These are phyloP conservation scores for Dispira simplex DNA, from an alignment of 192 early-diverging fungal species.

Conservation along the genomic window DNA sequence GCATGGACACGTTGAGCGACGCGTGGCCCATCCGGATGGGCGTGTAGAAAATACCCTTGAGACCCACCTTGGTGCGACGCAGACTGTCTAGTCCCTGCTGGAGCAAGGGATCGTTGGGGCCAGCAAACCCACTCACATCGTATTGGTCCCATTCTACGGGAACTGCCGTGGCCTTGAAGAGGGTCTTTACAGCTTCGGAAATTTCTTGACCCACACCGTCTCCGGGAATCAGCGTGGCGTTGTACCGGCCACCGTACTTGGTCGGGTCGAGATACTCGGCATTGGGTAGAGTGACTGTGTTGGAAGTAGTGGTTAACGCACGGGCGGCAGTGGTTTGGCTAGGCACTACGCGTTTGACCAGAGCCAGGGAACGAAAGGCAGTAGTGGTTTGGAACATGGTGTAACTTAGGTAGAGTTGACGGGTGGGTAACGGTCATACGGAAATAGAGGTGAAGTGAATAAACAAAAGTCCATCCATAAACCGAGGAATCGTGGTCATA, in stretches of 20 bases:
- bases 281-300: too few relatives aligned
- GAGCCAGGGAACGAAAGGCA: too few relatives aligned
- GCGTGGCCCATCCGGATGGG: conserved; percentile 80
- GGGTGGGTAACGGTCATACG: too few relatives aligned
- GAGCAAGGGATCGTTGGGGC: conserved; percentile 63
- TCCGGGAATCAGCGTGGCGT: conserved; percentile 94
- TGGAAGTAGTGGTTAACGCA: too few relatives aligned
- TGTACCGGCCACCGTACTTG: conserved; percentile 87
- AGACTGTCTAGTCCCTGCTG: conserved; percentile 86
- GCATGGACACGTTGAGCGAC: conserved; percentile 92
- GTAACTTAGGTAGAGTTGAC: too few relatives aligned
- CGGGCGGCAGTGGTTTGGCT: too few relatives aligned
- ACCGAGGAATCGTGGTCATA: too few relatives aligned
- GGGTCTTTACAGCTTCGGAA: conserved; percentile 75
- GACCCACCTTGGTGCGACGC: conserved; percentile 87
- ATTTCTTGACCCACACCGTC: conserved; percentile 97
- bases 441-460: too few relatives aligned
- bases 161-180: conserved; percentile 85
- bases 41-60: conserved; percentile 90
- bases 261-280: conserved; percentile 16
- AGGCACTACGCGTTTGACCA: too few relatives aligned
- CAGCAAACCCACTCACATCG: conserved; percentile 85
- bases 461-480: too few relatives aligned
- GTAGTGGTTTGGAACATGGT: too few relatives aligned
- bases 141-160: conserved; percentile 97